Evolutionary conservation across 2,329 filamentous ascomycete species (phyloP).

Genomic region (Fusarium pseudograminearum): DNA sequence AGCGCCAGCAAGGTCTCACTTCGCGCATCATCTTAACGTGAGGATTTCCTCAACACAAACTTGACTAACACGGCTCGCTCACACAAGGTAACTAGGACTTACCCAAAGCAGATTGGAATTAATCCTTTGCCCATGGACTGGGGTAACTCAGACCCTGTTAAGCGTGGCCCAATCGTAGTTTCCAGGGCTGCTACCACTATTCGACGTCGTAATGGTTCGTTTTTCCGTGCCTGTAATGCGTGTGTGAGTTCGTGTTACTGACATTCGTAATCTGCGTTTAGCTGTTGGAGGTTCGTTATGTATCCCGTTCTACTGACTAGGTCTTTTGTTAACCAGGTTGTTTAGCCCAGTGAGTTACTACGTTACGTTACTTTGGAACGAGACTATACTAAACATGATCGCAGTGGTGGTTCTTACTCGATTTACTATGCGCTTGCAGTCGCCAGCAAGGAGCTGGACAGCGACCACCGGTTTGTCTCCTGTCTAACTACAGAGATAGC

Average conservation of each 20-base stretch:
- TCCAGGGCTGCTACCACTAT: constrained; percentile 81
- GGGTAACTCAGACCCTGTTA: constrained; percentile 80
- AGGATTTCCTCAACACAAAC: constrained; percentile 37
- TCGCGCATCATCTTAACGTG: constrained; percentile 69
- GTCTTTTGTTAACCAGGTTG: constrained; percentile 40
- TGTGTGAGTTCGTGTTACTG: constrained; percentile 26
- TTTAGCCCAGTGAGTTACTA: constrained; percentile 52
- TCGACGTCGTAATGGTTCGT: constrained; percentile 80
- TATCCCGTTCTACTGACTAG: constrained; percentile 30
- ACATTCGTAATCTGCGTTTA: constrained; percentile 45
- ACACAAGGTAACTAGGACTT: constrained; percentile 67
- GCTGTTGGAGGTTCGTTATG: constrained; percentile 67
- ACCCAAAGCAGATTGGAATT: constrained; percentile 93
- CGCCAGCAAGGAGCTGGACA: constrained; percentile 87
- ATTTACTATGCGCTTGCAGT: constrained; percentile 96
- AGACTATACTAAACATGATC: constrained; percentile 19
- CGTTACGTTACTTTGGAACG: not conserved
- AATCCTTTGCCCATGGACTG: constrained; percentile 90
- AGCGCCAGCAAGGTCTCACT: constrained; percentile 62
- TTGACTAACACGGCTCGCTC: constrained; percentile 17
- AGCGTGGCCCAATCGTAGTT: constrained; percentile 89
- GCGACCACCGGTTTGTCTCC: constrained; percentile 75
- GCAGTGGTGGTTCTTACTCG: constrained; percentile 86
- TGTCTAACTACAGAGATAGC: not conserved
- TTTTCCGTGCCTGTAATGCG: constrained; percentile 13